Conservation (phyloP, 2,329 filamentous ascomycete genomes). For the Epichloe aotearoae region DNA sequence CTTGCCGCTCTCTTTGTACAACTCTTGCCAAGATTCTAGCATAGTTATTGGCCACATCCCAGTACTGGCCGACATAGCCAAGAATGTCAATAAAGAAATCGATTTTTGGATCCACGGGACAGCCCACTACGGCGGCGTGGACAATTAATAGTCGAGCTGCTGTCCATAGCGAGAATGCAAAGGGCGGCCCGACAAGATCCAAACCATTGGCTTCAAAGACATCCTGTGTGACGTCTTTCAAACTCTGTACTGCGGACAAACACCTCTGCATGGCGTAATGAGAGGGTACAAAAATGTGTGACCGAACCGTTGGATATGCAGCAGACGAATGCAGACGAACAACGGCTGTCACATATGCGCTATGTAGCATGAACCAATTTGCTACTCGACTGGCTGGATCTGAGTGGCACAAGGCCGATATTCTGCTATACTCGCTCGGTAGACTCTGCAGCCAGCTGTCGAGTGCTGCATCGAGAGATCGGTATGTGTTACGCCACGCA, state of each 20-base stretch:
- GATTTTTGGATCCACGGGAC: conserved; percentile 24
- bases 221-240: conserved; percentile 29
- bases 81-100: conserved; percentile 31
- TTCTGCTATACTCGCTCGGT: conserved; percentile 31
- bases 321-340: conserved; percentile 31
- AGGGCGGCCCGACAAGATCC: conserved; percentile 28
- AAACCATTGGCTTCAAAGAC: conserved; percentile 29
- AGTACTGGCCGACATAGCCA: conserved; percentile 27
- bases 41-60: conserved; percentile 30
- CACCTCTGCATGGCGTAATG: conserved; percentile 33
- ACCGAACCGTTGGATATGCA: conserved; percentile 27
- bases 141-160: conserved; percentile 27
- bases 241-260: conserved; percentile 29
- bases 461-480: conserved; percentile 24
- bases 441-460: conserved; percentile 29
- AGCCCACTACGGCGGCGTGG: conserved; percentile 25
- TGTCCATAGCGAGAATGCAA: conserved; percentile 32
- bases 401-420: conserved; percentile 30
- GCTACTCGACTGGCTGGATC: conserved; percentile 30
- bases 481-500: conserved; percentile 28
- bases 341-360: conserved; percentile 30
- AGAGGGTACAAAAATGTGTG: conserved; percentile 28
- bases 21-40: conserved; percentile 27
- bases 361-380: conserved; percentile 34
- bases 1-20: conserved; percentile 22